These are phyloP conservation scores for Didymosphaeria variabile DNA, from an alignment of 2,329 filamentous ascomycete genomes.

Conservation along the genomic window DNA sequence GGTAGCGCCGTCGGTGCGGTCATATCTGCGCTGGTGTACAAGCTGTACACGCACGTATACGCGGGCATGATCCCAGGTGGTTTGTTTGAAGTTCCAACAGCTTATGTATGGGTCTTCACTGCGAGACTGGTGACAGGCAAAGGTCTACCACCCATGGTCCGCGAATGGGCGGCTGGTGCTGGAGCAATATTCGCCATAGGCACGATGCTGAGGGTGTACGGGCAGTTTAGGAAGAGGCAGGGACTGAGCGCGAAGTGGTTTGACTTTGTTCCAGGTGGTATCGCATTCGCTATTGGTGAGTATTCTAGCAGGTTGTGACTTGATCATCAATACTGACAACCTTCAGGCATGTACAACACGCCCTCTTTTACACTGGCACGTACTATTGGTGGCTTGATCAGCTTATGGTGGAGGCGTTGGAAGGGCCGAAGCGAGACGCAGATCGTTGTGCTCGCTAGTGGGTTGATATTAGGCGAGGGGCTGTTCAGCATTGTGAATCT, in stretches of 20 bases:
- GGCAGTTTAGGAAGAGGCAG: conserved; percentile 39
- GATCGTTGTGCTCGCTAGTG: conserved; percentile 87
- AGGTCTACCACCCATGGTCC: conserved; percentile 84
- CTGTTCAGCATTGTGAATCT: conserved; percentile 92
- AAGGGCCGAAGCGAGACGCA: conserved; percentile 70
- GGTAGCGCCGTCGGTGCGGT: conserved; percentile 87
- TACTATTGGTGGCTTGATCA: conserved; percentile 78
- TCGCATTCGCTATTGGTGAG: conserved; percentile 90
- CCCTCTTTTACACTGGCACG: conserved; percentile 93
- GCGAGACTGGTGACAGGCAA: conserved; percentile 91
- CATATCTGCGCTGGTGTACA: conserved; percentile 86
- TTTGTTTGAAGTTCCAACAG: conserved; percentile 92
- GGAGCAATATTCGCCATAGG: conserved; percentile 76
- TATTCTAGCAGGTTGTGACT: conserved; percentile 21
- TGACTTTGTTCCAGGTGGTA: conserved; percentile 84
- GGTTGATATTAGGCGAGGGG: conserved; percentile 91
- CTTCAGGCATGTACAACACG: conserved; percentile 90
- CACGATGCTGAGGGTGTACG: conserved; percentile 71
- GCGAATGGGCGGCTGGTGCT: conserved; percentile 79
- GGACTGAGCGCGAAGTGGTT: conserved; percentile 67
- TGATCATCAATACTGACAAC: conserved; percentile 2
- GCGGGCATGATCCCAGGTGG: conserved; percentile 75
- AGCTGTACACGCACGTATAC: conserved; percentile 90
- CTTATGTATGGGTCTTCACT: conserved; percentile 97
- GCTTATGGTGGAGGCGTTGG: conserved; percentile 78